Base-by-base conservation (phyloP, 139 green algal genomes). In the Edaphochlamys debaryana region DNA sequence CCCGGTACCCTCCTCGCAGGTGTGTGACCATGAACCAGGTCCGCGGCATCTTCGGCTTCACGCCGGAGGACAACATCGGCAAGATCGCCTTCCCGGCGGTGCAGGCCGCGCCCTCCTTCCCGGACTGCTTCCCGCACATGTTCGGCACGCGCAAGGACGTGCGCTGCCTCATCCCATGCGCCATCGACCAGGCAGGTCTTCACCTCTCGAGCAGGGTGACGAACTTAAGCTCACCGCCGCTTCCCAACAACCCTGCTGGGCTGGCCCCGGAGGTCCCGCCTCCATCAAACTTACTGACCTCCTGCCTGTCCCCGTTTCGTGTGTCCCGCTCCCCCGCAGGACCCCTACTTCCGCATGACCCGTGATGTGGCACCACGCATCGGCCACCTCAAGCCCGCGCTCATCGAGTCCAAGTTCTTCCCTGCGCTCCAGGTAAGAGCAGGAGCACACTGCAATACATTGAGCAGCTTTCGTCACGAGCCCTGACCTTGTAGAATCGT, bases 101-200 rank as follows among this genome's bases (percentile, higher is more conserved):
- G 29, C 94, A 91, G 79, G 98, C 97, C 11, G 96, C 96, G 2
- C 97, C 97, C 23, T 94, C 93, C 48, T 98, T 99, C 85, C 94
- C 97, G 0, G 91, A 95, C 67, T 95, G 90, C 75, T 99, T 99
- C 82, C 98, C 98, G 4, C 97, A 99, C 92, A 98, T 99, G 82
- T 99, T 98, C 89, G 96, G 95, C 32, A 84, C 80, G 17, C 84
- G 89, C 72, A 96, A 94, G 85, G 95, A 98, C 82, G 86, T 98
- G 19, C 90, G 94, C 67, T 99, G 97, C 89, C 94, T 99, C 81
- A 99, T 99, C 72, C 97, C 97, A 32, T 99, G 96, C 88, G 97
- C 97, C 73, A 99, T 99, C 45, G 97, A 99, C 88, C 96, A 99
- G 86, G 95, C 84, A 60, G 20, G 76, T 13, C n/a, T n/a, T n/a